Percentiles rank a stretch among this genome's conserved stretches.
Conservation (phyloP, 73 alveolate genomes). For the Tetrahymena thermophila region DNA sequence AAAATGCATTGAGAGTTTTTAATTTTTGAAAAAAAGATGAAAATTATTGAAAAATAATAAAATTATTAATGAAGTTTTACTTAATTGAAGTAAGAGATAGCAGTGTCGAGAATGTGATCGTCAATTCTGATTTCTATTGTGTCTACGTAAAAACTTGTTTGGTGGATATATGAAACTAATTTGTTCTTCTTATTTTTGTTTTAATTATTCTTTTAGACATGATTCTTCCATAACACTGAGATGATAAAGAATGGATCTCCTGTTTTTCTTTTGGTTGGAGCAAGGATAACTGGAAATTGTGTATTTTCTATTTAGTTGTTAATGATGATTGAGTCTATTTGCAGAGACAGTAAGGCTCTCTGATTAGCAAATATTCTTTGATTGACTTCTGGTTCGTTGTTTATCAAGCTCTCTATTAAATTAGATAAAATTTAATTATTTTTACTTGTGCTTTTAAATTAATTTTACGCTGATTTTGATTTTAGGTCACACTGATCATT, state of each 20-base stretch:
- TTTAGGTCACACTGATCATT: neutral
- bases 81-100: conserved; percentile 8
- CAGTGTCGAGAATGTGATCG: conserved; percentile 26
- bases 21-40: neutral
- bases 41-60: too few species aligned
- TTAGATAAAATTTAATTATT: neutral
- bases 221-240: conserved; percentile 10
- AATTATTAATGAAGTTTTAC: neutral
- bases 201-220: neutral
- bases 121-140: conserved; percentile 39
- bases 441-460: neutral
- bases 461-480: conserved; percentile 3
- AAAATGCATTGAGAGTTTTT: too few species aligned
- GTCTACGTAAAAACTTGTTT: conserved; percentile 13
- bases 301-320: conserved; percentile 23
- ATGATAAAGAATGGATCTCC: conserved; percentile 35
- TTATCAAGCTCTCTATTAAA: neutral
- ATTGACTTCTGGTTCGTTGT: neutral
- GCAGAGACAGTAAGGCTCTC: neutral
- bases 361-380: neutral
- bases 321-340: conserved; percentile 28
- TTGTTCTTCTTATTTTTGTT: neutral
- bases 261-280: conserved; percentile 32
- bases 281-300: conserved; percentile 27
- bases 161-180: conserved; percentile 21